Base-by-base conservation (phyloP, 345 rosid genomes). In the Pseudoturritis turrita region DNA sequence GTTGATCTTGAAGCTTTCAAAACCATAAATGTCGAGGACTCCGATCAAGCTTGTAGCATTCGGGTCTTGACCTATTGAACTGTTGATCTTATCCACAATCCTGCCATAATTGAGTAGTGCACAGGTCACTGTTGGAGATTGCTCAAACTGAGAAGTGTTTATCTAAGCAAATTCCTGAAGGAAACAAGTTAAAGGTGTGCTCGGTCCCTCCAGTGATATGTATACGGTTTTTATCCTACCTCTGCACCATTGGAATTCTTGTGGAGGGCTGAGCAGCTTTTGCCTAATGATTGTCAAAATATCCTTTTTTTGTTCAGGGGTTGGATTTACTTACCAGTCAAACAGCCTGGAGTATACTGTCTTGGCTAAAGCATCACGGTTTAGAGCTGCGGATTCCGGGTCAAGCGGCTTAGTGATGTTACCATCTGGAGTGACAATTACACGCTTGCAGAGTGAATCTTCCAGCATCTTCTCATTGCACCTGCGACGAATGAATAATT, bases 11-110 rank as follows among this genome's bases (percentile, higher is more conserved):
- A 88, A 88, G 82, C 91, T 88, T 78, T 88, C 91, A 55, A 88
- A 88, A 25, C 95, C 95, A 75, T 88, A 88, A 69, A 88, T 88
- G 65, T 88, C 91, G 23, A 88, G 95, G 56, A 88, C 95, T 64
- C 95, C 95, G 2, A 88, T 88, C 66, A 86, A 74, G 47, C 85
- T 82, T 76, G 60, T 77, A 47, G 95, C 85, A 66, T 78, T 71
- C 6, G 89, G 87, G 70, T 88, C 95, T 73, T 88, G 95, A 57
- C 95, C 91, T 56, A 86, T 88, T 52, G 95, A 86, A 57, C 60
- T 78, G 40, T 88, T 88, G 62, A 88, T 88, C 81, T 85, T 88
- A 45, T 88, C 88, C 69, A 88, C 95, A 52, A 88, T 82, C 91
- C 91, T 88, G 81, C 55, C 77, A 77, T 31, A 70, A 23, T 75